Evolutionary conservation across 176 grass and related monocot species (phyloP), one percentile per base, ranked within the genome.

Genomic region (Cymbopogon citratus): DNA sequence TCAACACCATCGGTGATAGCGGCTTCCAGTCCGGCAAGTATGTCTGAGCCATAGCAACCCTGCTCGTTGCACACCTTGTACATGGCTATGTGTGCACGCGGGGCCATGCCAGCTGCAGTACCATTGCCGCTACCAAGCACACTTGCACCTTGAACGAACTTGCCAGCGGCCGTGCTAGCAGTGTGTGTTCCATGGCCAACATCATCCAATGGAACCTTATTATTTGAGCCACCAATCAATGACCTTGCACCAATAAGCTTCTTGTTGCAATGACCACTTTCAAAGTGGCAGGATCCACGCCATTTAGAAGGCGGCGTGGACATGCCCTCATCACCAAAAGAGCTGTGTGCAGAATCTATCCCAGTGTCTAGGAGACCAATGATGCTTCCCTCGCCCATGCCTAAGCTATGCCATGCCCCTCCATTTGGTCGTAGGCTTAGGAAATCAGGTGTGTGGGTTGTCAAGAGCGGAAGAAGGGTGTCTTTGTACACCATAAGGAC

Each of bases 1-100:
- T 90, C 87, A 51, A 93, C 91, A 27, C 91, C 87, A 62, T 93
- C 91, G 2, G 57, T 13, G 7, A 93, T 85, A 6, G 91, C 91
- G 0, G 81, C 71, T 25, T 93, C 81, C 2, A 93, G 66, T 24
- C 77, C 87, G 2, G 87, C 87, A 9, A 85, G 5, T 7, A 90
- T 36, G 34, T 90, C 81, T 0, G 64, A 52, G 0, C 11, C 1
- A 54, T n/a, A n/a, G 21, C 91, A 93, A 7, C 54, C 66, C 0
- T 1, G 0, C 5, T 1, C 0, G 11, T 1, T 12, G 73, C 91
- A 93, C 1, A 90, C 88, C 65, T 83, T 38, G 52, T 93, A 93
- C 35, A 93, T 85, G 12, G 88, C 73, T 2, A 93, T 9, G 44
- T 93, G 88, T 0, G 91, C 88, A 9, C 26, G 60, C 16, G 88